Conservation (phyloP, 257 asterid species). For the Henckelia pumila region DNA sequence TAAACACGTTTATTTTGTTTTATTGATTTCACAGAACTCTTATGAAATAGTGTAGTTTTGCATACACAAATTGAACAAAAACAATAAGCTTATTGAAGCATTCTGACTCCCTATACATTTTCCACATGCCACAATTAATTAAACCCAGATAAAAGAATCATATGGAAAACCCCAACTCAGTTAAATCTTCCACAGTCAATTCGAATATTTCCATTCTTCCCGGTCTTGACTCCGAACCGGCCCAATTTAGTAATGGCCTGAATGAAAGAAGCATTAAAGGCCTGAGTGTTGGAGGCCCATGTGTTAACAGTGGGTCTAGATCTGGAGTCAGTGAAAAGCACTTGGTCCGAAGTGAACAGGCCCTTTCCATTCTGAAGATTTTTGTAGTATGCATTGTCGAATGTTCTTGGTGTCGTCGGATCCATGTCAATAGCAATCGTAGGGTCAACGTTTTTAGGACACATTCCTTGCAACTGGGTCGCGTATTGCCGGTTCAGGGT, state of each 20-base stretch:
- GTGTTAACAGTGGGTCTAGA: conserved; percentile 17
- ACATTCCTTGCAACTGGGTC: conserved; percentile 41
- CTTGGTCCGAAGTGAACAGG: conserved; percentile 28
- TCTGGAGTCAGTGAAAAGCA: conserved; percentile 15
- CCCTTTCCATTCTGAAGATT: conserved; percentile 14
- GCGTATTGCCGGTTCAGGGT: conserved; percentile 64
- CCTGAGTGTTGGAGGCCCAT: conserved; percentile 15
- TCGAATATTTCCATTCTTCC: conserved; percentile 23
- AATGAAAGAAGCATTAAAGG: conserved; percentile 15
- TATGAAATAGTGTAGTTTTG: not conserved
- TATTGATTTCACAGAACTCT: not conserved
- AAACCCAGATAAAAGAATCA: no score
- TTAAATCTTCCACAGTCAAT: conserved; percentile 19
- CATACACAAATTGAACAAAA: not conserved
- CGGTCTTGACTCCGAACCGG: conserved; percentile 22
- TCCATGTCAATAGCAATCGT: conserved; percentile 72
- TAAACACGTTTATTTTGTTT: no score
- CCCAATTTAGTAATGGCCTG: conserved; percentile 25
- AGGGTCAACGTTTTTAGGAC: conserved; percentile 65
- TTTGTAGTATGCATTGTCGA: conserved; percentile 63
- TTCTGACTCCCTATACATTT: not conserved
- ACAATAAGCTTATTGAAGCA: not conserved
- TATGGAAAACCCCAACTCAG: no score
- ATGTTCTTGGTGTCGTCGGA: conserved; percentile 59
- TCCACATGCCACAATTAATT: no score